phyloP scores from a whole-genome alignment of 257 asterid genomes.

The Solanum pinnatisectum region DNA sequence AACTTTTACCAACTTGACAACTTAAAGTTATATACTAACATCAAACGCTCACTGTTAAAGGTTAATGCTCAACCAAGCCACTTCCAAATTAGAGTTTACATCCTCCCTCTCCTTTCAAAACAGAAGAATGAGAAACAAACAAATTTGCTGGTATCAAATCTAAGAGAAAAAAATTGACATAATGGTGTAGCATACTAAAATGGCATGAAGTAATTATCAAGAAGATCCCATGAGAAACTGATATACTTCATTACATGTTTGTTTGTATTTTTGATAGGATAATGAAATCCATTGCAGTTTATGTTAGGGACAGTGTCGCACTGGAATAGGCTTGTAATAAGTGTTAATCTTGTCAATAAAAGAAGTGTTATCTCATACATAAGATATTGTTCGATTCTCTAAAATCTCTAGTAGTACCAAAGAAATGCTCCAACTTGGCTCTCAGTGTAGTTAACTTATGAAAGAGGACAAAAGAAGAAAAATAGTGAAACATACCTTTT shows the following conservation, averaged over 20 bases:
- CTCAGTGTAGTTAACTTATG: slow-evolving; percentile 1
- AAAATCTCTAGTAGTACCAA: not conserved
- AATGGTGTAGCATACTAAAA: not conserved
- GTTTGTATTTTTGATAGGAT: not conserved
- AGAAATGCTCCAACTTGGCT: slow-evolving; percentile 5
- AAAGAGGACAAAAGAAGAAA: slow-evolving; percentile 10
- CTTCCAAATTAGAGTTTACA: not conserved
- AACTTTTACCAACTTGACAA: not conserved
- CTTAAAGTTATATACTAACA: not conserved
- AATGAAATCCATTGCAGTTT: not conserved
- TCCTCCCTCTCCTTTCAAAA: not conserved
- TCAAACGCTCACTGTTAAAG: not conserved
- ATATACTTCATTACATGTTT: not conserved
- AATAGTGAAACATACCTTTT: slow-evolving; percentile 55
- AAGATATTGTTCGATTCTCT: not conserved
- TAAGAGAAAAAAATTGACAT: not conserved
- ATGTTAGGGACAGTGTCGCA: not conserved
- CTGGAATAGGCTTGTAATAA: not conserved
- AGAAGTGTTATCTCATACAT: not conserved
- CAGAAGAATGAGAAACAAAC: not conserved
- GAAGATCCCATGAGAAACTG: not conserved
- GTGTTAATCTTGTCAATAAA: not conserved
- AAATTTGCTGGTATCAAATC: not conserved
- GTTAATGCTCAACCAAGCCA: not conserved
- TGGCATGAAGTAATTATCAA: not conserved